Percentiles rank a stretch among this genome's conserved stretches.
Conservation (phyloP, 768 basidiomycete species). For the Pisolithus sp. region DNA sequence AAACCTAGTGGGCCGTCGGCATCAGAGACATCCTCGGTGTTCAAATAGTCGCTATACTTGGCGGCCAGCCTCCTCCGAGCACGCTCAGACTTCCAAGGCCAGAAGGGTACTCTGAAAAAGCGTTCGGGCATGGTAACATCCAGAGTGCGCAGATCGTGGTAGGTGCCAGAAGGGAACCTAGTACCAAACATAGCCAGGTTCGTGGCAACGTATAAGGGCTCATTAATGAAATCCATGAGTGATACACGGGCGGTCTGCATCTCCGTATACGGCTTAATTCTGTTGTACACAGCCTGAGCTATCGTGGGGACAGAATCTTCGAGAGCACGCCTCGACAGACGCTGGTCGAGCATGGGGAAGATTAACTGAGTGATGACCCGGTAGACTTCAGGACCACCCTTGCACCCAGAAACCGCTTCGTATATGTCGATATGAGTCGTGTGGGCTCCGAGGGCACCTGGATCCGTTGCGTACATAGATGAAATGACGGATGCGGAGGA, state of each 20-base stretch:
- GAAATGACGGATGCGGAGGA: conserved; percentile 13
- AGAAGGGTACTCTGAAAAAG: conserved; percentile 10
- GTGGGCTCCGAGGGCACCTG: conserved; percentile 1
- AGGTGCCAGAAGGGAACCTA: conserved; percentile 15
- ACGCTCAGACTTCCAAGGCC: conserved; percentile 8
- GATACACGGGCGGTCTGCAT: conserved; percentile 4
- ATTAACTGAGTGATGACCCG: conserved; percentile 10
- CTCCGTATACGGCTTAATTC: conserved; percentile 5
- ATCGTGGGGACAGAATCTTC: conserved; percentile 8
- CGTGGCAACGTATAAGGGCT: conserved; percentile 13
- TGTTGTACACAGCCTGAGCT: conserved; percentile 6
- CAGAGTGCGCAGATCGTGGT: conserved; percentile 15
- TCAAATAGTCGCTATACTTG: conserved; percentile 9
- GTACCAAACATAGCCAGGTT: conserved; percentile 18
- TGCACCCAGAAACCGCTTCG: conserved; percentile 3
- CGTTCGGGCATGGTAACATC: conserved; percentile 16
- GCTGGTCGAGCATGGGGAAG: conserved; percentile 17
- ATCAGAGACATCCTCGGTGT: conserved; percentile 3
- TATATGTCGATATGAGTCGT: conserved; percentile 7
- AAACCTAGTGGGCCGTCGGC: conserved; percentile 5
- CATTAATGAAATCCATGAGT: conserved; percentile 9
- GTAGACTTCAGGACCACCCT: background rate
- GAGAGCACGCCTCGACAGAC: conserved; percentile 11
- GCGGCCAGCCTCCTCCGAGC: conserved; percentile 9
- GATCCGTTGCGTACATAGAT: conserved; percentile 5